Base-by-base conservation (phyloP, 2,329 filamentous ascomycete species). In the Westerdykella aurantiaca region DNA sequence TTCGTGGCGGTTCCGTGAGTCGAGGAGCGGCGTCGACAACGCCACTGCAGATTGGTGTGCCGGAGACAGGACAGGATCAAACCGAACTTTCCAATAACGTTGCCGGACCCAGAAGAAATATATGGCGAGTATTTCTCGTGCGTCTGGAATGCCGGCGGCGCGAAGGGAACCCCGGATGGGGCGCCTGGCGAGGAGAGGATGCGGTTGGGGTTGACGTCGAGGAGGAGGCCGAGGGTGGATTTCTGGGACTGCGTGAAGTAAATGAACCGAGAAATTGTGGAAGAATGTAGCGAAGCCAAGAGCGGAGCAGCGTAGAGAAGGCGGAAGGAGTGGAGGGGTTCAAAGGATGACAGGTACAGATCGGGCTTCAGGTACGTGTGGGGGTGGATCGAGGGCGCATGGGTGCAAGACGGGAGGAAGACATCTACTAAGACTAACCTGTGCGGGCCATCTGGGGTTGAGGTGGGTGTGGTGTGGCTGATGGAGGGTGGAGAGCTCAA, bases 31-130 rank as follows among this genome's bases (percentile, higher is more conserved):
- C 11, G 25, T 29, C 10, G 25, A 29, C 25, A 10, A 7, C 25
- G 18, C 18, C 18, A 21, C 18, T 21, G 18, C 18, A 21, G 25
- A 29, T 12, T 12, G 25, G 7, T 29, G 7, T 12, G 25, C 25
- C 4, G 25, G 25, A 29, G 25, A 29, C 25, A 29, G 25, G 2
- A 29, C 9, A 10, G 25, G 25, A 29, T 29, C 34, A n/a, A 35
- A 9, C 18, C 38, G 34, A 11, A 43, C 42, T 21, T 38, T 25
- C 22, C 48, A 53, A 21, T 45, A 50, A 7, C 45, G 50, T 37
- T 56, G 52, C 2, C 48, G 48, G 31, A 42, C 31, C 57, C 55
- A 60, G 47, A 43, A 53, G 6, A 62, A 38, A 14, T 56, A 57
- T 2, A 61, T 31, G 9, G 56, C 53, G 23, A 62, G 49, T 13